Evolutionary conservation across 2,329 filamentous ascomycete genomes (phyloP), one percentile per base, ranked within the genome.

Genomic region (Ustulina deusta): DNA sequence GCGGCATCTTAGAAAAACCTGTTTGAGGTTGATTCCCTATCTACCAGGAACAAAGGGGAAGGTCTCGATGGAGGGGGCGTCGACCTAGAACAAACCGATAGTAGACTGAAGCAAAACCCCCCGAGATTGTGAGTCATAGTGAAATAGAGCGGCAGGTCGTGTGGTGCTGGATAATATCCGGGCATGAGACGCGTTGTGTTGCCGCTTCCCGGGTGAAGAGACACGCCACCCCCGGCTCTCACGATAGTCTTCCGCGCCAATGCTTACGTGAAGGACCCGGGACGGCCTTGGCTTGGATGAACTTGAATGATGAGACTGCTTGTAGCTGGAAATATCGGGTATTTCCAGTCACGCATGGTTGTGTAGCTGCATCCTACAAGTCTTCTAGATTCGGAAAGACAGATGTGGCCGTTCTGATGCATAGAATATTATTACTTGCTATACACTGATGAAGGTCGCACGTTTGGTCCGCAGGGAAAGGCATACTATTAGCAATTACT

Each of bases 81-180:
- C 49, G 22, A 40, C 49, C 29, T 61, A 68, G 51, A 57, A 58
- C 10, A 54, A 54, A 5, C 29, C 36, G 15, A 64, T 29, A 64
- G 51, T 20, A 51, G 32, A 36, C 20, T 44, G 22, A 25, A 17
- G 22, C 20, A 11, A 29, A 48, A 55, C 17, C 7, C n/a, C n/a
- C 38, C 34, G 29, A 36, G 25, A 44, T 48, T 49, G 25, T 49
- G 22, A 22, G 51, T 42, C 29, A 51, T 52, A 15, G 22, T n/a
- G 29, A 44, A 32, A 52, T 29, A 46, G 9, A 10, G 42, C 46
- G 56, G 56, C 51, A 51, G 27, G 36, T 56, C 32, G 22, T 48
- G 42, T 25, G 51, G 60, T n/a, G 25, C 57, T 68, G 56, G 61
- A 44, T 64, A 68, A 68, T 65, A 65, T 49, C 62, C 66, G 54